Base-by-base conservation (phyloP, 257 asterid genomes). In the Salvia hispanica region DNA sequence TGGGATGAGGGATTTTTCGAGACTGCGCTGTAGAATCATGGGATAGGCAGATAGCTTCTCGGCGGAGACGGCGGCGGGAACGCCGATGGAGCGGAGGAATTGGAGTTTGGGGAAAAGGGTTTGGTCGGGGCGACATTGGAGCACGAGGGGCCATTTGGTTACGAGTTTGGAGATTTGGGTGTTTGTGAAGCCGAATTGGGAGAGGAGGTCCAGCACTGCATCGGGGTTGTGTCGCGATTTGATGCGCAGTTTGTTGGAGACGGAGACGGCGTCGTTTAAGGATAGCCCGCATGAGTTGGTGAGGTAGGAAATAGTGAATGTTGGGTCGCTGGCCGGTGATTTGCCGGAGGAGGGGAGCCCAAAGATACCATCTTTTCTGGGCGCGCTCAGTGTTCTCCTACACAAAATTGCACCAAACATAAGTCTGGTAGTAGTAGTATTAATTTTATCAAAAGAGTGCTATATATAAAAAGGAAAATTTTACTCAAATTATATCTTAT, bases 101-200 rank as follows among this genome's bases (percentile, higher is more conserved):
- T 78, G 53, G 62, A 78, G 57, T 45, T 78, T 78, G 9, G 82
- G 82, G 67, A 58, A 36, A 5, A 78, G 58, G 55, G 64, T 70
- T 40, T 53, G 67, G 34, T 46, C 6, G 9, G 69, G 60, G n/a
- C 58, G 25, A 51, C 68, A 52, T 2, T 6, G 6, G 13, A 76
- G 62, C 16, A 58, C 37, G n/a, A 3, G 53, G 9, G 66, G 56
- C 33, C 37, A 18, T 55, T 61, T 37, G 3, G 9, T 11, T 13
- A 71, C 60, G 40, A 76, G 57, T 13, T 39, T 58, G 46, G 54
- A 18, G 51, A 76, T 66, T 11, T 71, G 54, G 14, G 62, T 33
- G 34, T 66, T 58, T 1, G 64, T 66, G 55, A 76, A 71, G 44
- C 70, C 77, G 21, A 71, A 62, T 39, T 66, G 45, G 46, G 53